Evolutionary conservation across 2,329 filamentous ascomycete species (phyloP), one percentile per base, ranked within the genome.

Genomic region (Botrytis galanthina): DNA sequence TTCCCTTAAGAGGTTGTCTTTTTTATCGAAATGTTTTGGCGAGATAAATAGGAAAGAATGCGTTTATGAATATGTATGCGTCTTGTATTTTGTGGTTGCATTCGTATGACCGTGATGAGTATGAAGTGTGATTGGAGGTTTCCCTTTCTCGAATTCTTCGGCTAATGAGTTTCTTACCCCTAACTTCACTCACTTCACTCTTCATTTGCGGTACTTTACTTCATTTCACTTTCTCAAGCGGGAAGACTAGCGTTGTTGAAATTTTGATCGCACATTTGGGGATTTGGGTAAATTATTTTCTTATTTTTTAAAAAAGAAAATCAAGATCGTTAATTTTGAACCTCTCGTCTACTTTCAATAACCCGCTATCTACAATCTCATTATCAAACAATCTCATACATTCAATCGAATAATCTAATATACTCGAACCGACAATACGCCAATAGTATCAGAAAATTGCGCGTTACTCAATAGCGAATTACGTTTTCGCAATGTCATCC

Each of bases 1-100:
- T 68, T 68, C 66, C 66, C 66, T 68, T 68, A 18, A 54, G 18
- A 35, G 35, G 16, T 68, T 39, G n/a, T 67, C 54, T 20, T 29
- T 29, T 16, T 68, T n/a, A 32, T 57, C 35, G 18, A 54, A 18
- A 18, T 42, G n/a, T 42, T 57, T 18, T 39, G 6, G 26, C 46
- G 64, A 67, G 26, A 48, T 37, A 35, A 67, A 54, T 37, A 54
- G 32, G 22, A 67, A 42, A 42, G n/a, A 54, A 54, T 29, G 14
- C 37, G 35, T 54, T 67, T 51, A 67, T 54, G 44, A 46, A 46
- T 14, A 29, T 29, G 4, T 67, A 6, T 39, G 26, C 4, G 1
- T 54, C 6, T 67, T 51, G 5, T 14, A 20, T 54, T 26, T 10
- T 37, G 46, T 5, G 48, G 37, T 5, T 54, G 35, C 20, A n/a